Evolutionary conservation across 2,329 filamentous ascomycete genomes (phyloP).

Genomic region (Ophiostoma sp.): DNA sequence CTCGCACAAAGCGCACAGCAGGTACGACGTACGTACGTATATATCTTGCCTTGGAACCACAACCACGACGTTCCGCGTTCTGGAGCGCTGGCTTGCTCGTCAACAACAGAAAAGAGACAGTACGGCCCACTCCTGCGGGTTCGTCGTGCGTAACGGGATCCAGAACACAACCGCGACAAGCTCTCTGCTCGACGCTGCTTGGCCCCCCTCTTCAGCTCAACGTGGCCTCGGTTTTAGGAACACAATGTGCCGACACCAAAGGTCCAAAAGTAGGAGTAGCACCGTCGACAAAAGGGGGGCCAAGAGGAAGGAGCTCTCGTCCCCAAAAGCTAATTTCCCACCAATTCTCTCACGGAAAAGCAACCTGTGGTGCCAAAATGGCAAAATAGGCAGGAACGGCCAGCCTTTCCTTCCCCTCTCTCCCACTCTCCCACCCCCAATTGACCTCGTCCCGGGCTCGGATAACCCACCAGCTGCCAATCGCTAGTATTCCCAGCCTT

Average conservation of each 20-base stretch:
- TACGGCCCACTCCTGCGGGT: background rate
- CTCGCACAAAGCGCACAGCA: background rate
- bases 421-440: background rate
- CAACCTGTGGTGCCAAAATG: background rate
- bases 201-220: background rate
- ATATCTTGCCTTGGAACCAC: background rate
- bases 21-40: background rate
- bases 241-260: conserved; percentile 21
- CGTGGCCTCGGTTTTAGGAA: conserved; percentile 23
- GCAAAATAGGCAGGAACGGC: background rate
- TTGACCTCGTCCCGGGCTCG: conserved; percentile 4
- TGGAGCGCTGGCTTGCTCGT: background rate
- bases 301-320: background rate
- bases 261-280: background rate
- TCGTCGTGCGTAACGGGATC: background rate
- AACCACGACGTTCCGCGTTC: background rate
- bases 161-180: conserved; percentile 19
- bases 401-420: background rate
- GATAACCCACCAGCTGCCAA: background rate
- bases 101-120: too few species aligned
- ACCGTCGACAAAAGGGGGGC: background rate
- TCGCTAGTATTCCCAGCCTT: background rate
- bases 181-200: background rate
- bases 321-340: conserved; percentile 18
- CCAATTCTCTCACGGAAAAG: conserved; percentile 19